Conservation (phyloP, 2,329 filamentous ascomycete genomes). For the Penicillium sp. region DNA sequence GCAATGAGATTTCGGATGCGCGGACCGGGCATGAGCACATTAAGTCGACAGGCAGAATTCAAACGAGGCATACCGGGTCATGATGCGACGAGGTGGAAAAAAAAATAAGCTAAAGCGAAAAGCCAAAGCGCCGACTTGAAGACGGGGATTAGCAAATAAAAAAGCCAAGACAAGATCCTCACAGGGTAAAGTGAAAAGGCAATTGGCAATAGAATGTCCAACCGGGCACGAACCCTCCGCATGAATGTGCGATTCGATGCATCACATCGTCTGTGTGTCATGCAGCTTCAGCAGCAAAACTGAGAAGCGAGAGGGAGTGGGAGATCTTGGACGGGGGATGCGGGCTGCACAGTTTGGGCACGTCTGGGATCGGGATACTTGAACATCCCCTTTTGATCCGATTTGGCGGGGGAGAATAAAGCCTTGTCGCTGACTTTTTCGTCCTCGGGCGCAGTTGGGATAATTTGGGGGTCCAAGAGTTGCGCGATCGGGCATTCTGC, state of each 20-base stretch:
- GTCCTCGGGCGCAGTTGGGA: background rate
- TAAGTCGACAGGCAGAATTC: conserved; percentile 6
- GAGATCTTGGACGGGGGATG: background rate
- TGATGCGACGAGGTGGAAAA: conserved; percentile 8
- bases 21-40: conserved; percentile 4
- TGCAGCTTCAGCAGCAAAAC: conserved; percentile 8
- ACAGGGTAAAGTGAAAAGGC: background rate
- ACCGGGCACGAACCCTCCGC: conserved; percentile 10
- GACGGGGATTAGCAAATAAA: background rate
- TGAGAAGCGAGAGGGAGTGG: background rate
- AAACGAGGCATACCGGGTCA: conserved; percentile 14
- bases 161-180: background rate
- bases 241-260: conserved; percentile 7
- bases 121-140: background rate
- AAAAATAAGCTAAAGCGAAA: background rate
- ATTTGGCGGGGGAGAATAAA: background rate
- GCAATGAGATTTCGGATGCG: conserved; percentile 4
- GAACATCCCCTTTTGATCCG: background rate
- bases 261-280: conserved; percentile 15
- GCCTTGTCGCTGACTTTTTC: background rate
- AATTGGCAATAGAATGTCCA: background rate
- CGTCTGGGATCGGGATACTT: background rate
- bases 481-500: conserved; percentile 14
- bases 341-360: background rate
- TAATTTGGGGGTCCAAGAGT: background rate